A percentile compares a stretch with the other conserved stretches of the same genome.
These are phyloP conservation scores for Mucuna pruriens DNA, from an alignment of 306 rosid species.

Conservation along the genomic window DNA sequence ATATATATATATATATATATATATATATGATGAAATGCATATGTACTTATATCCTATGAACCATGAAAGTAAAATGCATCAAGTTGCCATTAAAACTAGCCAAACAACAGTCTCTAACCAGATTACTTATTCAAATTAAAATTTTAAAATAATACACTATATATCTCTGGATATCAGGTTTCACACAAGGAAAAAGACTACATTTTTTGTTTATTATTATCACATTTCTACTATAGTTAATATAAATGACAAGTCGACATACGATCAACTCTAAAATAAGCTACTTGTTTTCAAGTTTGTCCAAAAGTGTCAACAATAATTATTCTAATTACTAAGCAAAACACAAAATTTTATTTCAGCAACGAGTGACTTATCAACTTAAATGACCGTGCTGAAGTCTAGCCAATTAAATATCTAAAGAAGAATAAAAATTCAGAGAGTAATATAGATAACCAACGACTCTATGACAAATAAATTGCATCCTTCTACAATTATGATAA, in stretches of 20 bases:
- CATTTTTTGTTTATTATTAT: neutral
- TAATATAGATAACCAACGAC: neutral
- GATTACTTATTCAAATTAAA: neutral
- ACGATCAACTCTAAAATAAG: neutral
- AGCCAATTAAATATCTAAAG: constrained; percentile 14
- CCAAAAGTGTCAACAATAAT: neutral
- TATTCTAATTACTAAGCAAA: neutral
- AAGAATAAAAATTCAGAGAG: neutral
- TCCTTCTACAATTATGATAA: neutral
- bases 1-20: neutral
- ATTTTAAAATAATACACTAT: neutral
- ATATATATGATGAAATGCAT: neutral
- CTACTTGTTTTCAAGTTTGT: neutral
- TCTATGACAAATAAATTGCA: neutral
- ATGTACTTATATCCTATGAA: neutral
- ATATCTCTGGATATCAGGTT: neutral
- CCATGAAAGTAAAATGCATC: constrained; percentile 11
- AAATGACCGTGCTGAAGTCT: neutral
- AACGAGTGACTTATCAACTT: neutral
- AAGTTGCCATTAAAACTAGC: neutral
- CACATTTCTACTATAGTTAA: neutral
- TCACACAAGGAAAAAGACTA: neutral
- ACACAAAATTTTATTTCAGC: neutral
- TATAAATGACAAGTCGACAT: neutral
- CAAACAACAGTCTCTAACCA: neutral